Evolutionary conservation across 805 yeast species (phyloP).

Genomic region (Wickerhamomyces mucosus): DNA sequence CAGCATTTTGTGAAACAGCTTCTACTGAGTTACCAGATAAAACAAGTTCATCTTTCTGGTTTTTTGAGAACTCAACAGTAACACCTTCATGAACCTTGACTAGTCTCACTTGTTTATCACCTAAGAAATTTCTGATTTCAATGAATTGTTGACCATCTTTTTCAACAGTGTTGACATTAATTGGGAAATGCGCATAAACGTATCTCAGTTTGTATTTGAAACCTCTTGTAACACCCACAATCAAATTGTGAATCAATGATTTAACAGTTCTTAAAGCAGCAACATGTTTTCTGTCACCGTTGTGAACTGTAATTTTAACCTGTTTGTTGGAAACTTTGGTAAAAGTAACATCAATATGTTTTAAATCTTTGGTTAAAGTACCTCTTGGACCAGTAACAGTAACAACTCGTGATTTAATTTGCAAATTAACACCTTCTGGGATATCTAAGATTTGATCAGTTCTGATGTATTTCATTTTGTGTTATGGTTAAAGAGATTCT

Average conservation of each 20-base stretch:
- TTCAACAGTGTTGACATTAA: slow-evolving; percentile 88
- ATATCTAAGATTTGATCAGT: slow-evolving; percentile 74
- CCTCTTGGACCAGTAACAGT: slow-evolving; percentile 98
- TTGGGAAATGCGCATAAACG: slow-evolving; percentile 99
- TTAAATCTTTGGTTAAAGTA: slow-evolving; percentile 77
- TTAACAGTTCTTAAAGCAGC: slow-evolving; percentile 99
- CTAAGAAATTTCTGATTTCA: slow-evolving; percentile 99
- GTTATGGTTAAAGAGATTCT: too few relatives aligned
- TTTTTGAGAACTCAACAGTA: slow-evolving; percentile 65
- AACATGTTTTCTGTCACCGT: slow-evolving; percentile 99
- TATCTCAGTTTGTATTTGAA: slow-evolving; percentile 99
- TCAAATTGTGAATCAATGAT: slow-evolving; percentile 86
- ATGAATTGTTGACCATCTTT: slow-evolving; percentile 64
- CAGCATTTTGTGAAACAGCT: slow-evolving; percentile 96
- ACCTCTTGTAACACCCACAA: slow-evolving; percentile 99
- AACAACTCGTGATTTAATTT: slow-evolving; percentile 84
- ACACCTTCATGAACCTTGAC: slow-evolving; percentile 88
- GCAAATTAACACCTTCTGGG: slow-evolving; percentile 91
- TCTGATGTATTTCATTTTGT: slow-evolving; percentile 77
- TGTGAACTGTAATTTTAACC: slow-evolving; percentile 87
- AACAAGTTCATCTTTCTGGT: slow-evolving; percentile 90
- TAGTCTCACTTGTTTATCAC: slow-evolving; percentile 95
- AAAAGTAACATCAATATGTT: slow-evolving; percentile 94
- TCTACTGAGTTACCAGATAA: slow-evolving; percentile 94
- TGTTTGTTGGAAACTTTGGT: slow-evolving; percentile 59